These are phyloP conservation scores for Fusarium ramigenum DNA, from an alignment of 2,329 filamentous ascomycete genomes.

Conservation along the genomic window DNA sequence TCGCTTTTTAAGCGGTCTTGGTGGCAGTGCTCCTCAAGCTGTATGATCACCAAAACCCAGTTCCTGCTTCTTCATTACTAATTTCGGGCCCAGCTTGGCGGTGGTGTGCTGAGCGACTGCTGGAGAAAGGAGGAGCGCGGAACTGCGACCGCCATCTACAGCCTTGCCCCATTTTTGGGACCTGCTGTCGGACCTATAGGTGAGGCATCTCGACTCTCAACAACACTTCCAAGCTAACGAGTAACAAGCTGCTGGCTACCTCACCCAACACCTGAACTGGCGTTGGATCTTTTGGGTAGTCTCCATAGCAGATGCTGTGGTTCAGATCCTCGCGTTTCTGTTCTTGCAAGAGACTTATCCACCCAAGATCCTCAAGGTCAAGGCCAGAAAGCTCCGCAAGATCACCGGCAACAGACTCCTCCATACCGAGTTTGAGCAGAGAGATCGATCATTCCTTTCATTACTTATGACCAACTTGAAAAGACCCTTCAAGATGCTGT, in stretches of 20 bases:
- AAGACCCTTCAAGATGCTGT: slow-evolving; percentile 59
- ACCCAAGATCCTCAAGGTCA: slow-evolving; percentile 44
- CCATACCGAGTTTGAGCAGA: slow-evolving; percentile 43
- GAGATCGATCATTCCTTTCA: slow-evolving; percentile 39
- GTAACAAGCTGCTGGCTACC: slow-evolving; percentile 54
- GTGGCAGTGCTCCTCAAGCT: slow-evolving; percentile 57
- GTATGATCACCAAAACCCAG: slow-evolving; percentile 30
- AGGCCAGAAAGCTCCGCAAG: slow-evolving; percentile 42
- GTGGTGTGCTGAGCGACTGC: slow-evolving; percentile 59
- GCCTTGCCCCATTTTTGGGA: slow-evolving; percentile 56
- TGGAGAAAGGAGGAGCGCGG: slow-evolving; percentile 54
- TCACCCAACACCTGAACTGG: slow-evolving; percentile 52
- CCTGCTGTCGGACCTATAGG: slow-evolving; percentile 54
- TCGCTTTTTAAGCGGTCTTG: slow-evolving; percentile 59
- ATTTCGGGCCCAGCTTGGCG: slow-evolving; percentile 45
- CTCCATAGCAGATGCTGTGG: slow-evolving; percentile 49
- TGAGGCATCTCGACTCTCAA: not conserved
- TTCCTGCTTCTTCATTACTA: no score
- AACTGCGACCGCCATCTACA: slow-evolving; percentile 46
- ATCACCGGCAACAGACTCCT: slow-evolving; percentile 43
- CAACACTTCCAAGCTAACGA: not conserved
- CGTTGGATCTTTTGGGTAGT: slow-evolving; percentile 57
- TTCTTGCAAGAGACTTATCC: slow-evolving; percentile 53
- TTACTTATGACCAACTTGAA: slow-evolving; percentile 48
- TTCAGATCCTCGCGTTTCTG: slow-evolving; percentile 49